These are phyloP conservation scores for Boletus vermiculosoides DNA, from an alignment of 768 basidiomycete species.

Conservation along the genomic window DNA sequence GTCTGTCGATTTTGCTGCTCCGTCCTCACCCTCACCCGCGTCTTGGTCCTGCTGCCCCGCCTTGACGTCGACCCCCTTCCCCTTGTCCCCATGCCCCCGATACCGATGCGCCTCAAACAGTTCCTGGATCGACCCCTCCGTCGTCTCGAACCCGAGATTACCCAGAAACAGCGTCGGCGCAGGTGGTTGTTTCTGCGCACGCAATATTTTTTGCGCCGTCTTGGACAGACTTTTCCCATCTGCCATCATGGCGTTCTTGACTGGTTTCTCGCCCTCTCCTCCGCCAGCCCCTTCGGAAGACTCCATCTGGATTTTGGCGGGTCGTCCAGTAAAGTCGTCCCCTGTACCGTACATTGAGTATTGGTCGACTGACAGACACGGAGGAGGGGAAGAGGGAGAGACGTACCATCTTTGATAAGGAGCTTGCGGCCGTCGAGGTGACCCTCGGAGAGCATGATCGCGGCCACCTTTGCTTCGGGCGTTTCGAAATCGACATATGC, in stretches of 20 bases:
- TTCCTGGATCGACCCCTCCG: slow-evolving; percentile 69
- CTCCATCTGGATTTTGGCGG: slow-evolving; percentile 38
- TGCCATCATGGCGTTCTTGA: slow-evolving; percentile 31
- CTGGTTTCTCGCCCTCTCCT: slow-evolving; percentile 18
- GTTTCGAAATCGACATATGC: slow-evolving; percentile 95
- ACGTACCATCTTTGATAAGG: slow-evolving; percentile 88
- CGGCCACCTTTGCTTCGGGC: slow-evolving; percentile 66
- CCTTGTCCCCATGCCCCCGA: slow-evolving; percentile 32
- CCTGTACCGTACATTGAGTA: slow-evolving; percentile 43
- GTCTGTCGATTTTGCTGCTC: slow-evolving; percentile 26
- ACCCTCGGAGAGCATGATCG: slow-evolving; percentile 79
- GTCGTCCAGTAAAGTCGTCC: slow-evolving; percentile 69
- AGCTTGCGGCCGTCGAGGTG: slow-evolving; percentile 81
- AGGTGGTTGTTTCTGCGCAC: slow-evolving; percentile 76
- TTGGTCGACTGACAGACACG: neutral
- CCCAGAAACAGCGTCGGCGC: slow-evolving; percentile 89
- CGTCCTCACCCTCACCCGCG: neutral
- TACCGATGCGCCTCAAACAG: slow-evolving; percentile 64
- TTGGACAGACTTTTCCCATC: slow-evolving; percentile 46
- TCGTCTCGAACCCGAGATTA: slow-evolving; percentile 90
- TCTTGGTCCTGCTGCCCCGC: slow-evolving; percentile 22
- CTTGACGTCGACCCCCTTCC: slow-evolving; percentile 33
- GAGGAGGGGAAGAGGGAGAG: neutral
- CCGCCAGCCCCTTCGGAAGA: slow-evolving; percentile 34
- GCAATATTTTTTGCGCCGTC: slow-evolving; percentile 74